Evolutionary conservation across 2,329 filamentous ascomycete genomes (phyloP).

Genomic region (Aspergillus sclerotialis): DNA sequence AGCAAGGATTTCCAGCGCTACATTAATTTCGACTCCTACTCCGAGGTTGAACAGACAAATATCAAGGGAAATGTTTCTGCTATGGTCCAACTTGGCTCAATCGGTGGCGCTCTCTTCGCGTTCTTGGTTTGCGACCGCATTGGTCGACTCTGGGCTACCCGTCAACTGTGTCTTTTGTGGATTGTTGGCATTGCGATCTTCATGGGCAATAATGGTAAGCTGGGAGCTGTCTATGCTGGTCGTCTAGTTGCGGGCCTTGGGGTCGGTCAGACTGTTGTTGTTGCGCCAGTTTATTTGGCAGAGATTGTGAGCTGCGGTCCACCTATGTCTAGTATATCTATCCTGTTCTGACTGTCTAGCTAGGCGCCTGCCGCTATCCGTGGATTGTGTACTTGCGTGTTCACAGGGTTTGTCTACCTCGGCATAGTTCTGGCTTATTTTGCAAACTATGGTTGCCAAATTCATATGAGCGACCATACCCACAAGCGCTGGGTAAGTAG

Average conservation of each 20-base stretch:
- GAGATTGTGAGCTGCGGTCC: constrained; percentile 49
- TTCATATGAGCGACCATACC: constrained; percentile 43
- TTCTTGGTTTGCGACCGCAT: constrained; percentile 44
- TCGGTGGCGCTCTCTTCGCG: constrained; percentile 60
- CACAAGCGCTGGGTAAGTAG: constrained; percentile 42
- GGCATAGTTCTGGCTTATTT: constrained; percentile 77
- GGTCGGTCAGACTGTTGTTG: constrained; percentile 37
- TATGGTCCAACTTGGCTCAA: constrained; percentile 75
- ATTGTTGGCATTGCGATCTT: constrained; percentile 38
- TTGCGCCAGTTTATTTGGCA: constrained; percentile 62
- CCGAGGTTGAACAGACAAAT: constrained; percentile 51
- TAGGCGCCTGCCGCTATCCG: constrained; percentile 57
- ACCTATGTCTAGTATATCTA: not conserved
- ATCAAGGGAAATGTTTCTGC: constrained; percentile 70
- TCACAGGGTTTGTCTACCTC: constrained; percentile 65
- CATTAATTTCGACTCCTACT: constrained; percentile 53
- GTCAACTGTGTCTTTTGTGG: constrained; percentile 37
- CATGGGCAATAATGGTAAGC: constrained; percentile 31
- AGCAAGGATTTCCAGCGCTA: constrained; percentile 56
- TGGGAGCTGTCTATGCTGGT: constrained; percentile 38
- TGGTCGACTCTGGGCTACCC: constrained; percentile 33
- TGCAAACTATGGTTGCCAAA: constrained; percentile 57
- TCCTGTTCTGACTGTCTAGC: not conserved
- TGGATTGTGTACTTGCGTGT: constrained; percentile 66
- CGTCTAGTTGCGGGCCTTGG: constrained; percentile 40